These are phyloP conservation scores for Ophiostoma populinum DNA, from an alignment of 2,329 filamentous ascomycete species.

Conservation along the genomic window DNA sequence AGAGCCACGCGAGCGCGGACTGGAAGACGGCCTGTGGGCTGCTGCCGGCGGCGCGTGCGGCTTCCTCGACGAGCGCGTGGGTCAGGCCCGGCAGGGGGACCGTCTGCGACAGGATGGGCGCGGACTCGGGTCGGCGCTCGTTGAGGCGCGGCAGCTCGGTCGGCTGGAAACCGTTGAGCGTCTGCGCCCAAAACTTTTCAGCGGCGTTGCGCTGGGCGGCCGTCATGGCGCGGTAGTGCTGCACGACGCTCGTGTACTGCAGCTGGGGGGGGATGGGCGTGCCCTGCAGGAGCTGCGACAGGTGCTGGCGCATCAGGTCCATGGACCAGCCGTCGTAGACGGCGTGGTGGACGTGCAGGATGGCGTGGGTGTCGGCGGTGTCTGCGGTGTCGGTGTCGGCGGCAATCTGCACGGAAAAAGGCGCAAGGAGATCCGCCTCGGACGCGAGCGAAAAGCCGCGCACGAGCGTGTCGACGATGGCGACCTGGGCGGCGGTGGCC, in stretches of 20 bases:
- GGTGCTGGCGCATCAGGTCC: conserved; percentile 53
- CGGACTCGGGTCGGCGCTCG: conserved; percentile 11
- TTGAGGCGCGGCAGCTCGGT: conserved; percentile 41
- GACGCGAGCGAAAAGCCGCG: conserved; percentile 23
- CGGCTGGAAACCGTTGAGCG: conserved; percentile 40
- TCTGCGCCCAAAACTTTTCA: conserved; percentile 51
- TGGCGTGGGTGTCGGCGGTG: conserved; percentile 15
- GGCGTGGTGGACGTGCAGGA: conserved; percentile 59
- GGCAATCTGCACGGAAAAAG: conserved; percentile 43
- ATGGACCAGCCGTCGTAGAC: conserved; percentile 91
- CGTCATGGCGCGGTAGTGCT: conserved; percentile 23
- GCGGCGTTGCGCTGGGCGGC: conserved; percentile 21
- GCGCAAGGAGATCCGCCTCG: conserved; percentile 28
- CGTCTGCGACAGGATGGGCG: conserved; percentile 13
- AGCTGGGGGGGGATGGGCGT: conserved; percentile 23
- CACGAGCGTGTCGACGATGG: conserved; percentile 19
- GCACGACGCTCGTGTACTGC: conserved; percentile 42
- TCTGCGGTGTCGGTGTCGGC: neutral
- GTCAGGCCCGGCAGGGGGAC: conserved; percentile 18
- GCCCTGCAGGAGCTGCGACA: conserved; percentile 31
- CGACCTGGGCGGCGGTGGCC: conserved; percentile 26
- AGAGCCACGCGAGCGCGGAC: conserved; percentile 47
- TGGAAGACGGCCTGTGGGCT: conserved; percentile 62
- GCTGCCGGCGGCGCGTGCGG: conserved; percentile 26
- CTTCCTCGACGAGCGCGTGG: conserved; percentile 17